Evolutionary conservation across 352 stramenopile genomes (phyloP), one percentile per base, ranked within the genome.

Genomic region (Pythium plurisporium): DNA sequence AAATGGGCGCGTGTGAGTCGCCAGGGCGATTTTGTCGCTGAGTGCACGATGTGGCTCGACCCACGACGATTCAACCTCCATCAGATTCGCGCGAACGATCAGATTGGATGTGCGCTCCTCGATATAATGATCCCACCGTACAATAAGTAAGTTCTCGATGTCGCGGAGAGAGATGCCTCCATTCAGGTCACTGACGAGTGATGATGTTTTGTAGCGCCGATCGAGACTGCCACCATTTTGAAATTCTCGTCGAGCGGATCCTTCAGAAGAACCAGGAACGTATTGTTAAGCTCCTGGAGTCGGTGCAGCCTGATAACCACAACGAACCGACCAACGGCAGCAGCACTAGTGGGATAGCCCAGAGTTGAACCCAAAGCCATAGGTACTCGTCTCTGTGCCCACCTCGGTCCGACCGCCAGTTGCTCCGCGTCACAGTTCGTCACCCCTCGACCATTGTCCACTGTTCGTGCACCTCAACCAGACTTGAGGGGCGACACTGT

Each of bases 51-150:
- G 70, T 90, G 82, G 79, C 67, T 93, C 38, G 82, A 91, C 44
- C 83, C 83, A 8, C 82, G 79, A 52, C 77, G 81, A 23, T 89
- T 91, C 62, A 93, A 93, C 51, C 65, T 93, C 33, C 83, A 93
- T 49, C 76, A 90, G 40, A 87, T 93, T 50, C 71, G 81, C 50
- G 83, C 81, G 12, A 88, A 81, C 44, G 72, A 72, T 15, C 66
- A 78, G 7, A 88, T 88, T 43, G 83, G 83, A 7, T 93, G 83
- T 51, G 83, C 83, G 11, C 60, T 93, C 45, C 65, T 93, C 31
- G 83, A 93, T 38, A 83, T 93, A 48, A 93, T 90, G 81, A 79
- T 93, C 29, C 83, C 83, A n/a, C 83, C 83, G 11, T 93, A 93
- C 69, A 78, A 93, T 67, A 91, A 91, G 79, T 89, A 71, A 55